Conservation (phyloP, 2,329 filamentous ascomycete genomes). For the Botrytis medusae region DNA sequence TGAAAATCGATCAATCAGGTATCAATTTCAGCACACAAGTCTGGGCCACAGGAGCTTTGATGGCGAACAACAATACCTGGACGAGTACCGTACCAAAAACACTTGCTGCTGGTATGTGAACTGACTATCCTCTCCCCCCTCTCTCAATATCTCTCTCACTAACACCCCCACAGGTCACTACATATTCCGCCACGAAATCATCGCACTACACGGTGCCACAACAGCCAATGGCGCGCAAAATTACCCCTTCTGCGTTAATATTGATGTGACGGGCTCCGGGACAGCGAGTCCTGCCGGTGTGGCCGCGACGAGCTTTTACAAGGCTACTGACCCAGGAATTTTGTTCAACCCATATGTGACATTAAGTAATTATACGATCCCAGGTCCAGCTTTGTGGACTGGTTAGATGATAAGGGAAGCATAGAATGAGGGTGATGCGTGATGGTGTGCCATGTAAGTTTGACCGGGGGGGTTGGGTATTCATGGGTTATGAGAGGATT, state of each 20-base stretch:
- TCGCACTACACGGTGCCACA: conserved; percentile 30
- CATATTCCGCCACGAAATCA: conserved; percentile 54
- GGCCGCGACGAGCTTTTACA: conserved; percentile 44
- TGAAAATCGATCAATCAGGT: conserved; percentile 13
- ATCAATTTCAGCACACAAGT: conserved; percentile 12
- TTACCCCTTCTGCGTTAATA: conserved; percentile 51
- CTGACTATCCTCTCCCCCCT: too few species aligned
- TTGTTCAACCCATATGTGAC: conserved; percentile 42
- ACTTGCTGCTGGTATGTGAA: conserved; percentile 9
- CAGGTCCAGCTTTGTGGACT: conserved; percentile 12
- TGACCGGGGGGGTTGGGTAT: accelerated
- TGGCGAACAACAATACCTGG: conserved; percentile 17
- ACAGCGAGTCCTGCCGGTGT: conserved; percentile 41
- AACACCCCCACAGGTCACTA: conserved; percentile 50
- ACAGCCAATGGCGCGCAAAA: conserved; percentile 48
- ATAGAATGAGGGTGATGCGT: background rate
- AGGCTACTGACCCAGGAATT: conserved; percentile 45
- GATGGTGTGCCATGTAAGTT: accelerated
- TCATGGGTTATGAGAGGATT: background rate
- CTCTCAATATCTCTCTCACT: conserved; percentile 24
- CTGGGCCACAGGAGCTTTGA: conserved; percentile 11
- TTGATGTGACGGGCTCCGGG: conserved; percentile 47
- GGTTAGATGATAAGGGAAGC: background rate
- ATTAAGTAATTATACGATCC: conserved; percentile 32
- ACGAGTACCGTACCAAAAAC: conserved; percentile 13